Evolutionary conservation across 768 basidiomycete genomes (phyloP), one percentile per base, ranked within the genome.

Genomic region (Auriscalpium orientale): DNA sequence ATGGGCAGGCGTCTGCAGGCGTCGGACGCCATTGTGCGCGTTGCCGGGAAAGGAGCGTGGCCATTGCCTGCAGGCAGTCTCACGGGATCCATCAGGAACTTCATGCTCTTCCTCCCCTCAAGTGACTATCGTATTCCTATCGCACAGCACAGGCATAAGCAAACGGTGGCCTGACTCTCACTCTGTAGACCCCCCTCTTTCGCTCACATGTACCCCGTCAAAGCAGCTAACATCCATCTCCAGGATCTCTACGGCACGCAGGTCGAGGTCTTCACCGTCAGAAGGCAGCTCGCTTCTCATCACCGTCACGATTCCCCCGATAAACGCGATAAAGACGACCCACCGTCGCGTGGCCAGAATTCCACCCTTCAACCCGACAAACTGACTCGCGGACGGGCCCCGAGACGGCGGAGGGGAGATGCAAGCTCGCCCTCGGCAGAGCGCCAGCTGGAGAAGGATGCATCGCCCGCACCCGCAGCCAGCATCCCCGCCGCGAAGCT

Each of bases 401-500:
- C 56, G 43, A 55, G 61, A 56, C 59, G 52, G 56, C 59, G 61
- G 54, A 62, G 59, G 57, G 55, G 55, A 46, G 61, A 62, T 34
- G 59, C 54, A 16, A 55, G 54, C 46, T 60, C 59, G 40, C 59
- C 60, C 38, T 62, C 61, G 37, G 55, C 59, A 43, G 61, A 60
- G 51, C 58, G 61, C 46, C 49, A 51, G 28, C 36, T 56, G 34
- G 51, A 22, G 44, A 59, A 36, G 33, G 56, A 60, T 28, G 51
- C 53, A 15, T 59, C 59, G 21, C 58, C 54, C 20, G 33, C 60
- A 21, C 48, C 58, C 33, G 53, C 58, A 43, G 28, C 49, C 8
- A 59, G 61, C 35, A 47, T 55, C 28, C 50, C 61, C 21, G 54
- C 51, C 40, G 56, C 56, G 13, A 44, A 56, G 46, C 43, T 55